Evolutionary conservation across 2,329 filamentous ascomycete genomes (phyloP).

Genomic region (Chalara sp.): DNA sequence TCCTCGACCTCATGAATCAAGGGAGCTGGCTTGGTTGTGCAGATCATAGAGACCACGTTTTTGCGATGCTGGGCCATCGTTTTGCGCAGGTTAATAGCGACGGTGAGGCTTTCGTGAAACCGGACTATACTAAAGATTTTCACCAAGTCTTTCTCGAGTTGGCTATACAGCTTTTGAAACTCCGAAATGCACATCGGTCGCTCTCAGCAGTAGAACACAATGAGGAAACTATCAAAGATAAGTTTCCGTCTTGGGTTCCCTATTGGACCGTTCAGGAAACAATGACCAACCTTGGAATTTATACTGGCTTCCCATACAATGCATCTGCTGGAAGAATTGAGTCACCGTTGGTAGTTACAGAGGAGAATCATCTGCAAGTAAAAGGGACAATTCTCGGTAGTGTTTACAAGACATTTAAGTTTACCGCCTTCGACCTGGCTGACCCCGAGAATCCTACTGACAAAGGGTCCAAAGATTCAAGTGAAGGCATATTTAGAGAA

Average conservation of each 20-base stretch:
- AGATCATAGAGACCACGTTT: background rate
- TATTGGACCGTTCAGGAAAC: background rate
- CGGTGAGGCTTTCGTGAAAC: background rate
- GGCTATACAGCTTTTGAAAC: background rate
- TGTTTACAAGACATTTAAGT: conserved; percentile 1
- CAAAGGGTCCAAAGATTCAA: background rate
- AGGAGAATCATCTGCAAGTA: background rate
- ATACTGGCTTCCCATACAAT: background rate
- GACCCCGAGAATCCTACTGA: background rate
- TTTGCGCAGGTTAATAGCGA: background rate
- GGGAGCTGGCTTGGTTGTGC: background rate
- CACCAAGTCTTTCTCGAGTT: background rate
- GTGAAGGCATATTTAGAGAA: background rate
- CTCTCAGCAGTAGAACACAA: background rate
- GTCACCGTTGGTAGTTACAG: background rate
- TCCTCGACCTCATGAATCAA: background rate
- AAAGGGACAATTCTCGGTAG: background rate
- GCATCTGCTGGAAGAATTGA: conserved; percentile 1
- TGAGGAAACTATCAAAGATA: background rate
- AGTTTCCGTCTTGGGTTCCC: background rate
- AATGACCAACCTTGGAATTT: background rate
- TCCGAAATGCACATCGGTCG: background rate
- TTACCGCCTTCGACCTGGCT: conserved; percentile 19
- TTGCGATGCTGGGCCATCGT: background rate
- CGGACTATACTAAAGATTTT: background rate